These are phyloP conservation scores for Nidula niveotomentosa DNA, from an alignment of 1,284 basidiomycete genomes.

Conservation along the genomic window DNA sequence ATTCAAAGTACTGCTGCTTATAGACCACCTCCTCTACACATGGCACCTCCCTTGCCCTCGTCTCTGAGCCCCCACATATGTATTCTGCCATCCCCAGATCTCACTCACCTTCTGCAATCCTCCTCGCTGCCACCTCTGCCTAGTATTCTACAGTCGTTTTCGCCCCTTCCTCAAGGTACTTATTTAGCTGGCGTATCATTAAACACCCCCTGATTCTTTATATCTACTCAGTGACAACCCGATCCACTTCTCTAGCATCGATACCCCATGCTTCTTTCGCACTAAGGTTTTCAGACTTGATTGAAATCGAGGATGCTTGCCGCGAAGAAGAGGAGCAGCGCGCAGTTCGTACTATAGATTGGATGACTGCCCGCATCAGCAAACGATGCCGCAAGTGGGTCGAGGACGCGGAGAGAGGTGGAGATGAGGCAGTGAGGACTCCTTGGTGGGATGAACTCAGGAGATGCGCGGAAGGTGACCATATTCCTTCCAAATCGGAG, in stretches of 20 bases:
- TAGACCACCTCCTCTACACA: slow-evolving; percentile 14
- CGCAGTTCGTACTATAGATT: slow-evolving; percentile 74
- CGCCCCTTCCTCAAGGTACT: slow-evolving; percentile 76
- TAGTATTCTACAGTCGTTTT: slow-evolving; percentile 77
- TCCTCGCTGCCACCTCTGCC: slow-evolving; percentile 65
- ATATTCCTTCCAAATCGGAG: slow-evolving; percentile 65
- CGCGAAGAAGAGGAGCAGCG: slow-evolving; percentile 76
- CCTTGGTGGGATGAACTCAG: slow-evolving; percentile 86
- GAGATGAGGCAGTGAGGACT: slow-evolving; percentile 43
- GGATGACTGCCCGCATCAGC: slow-evolving; percentile 71
- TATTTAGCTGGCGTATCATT: slow-evolving; percentile 6
- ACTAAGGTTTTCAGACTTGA: slow-evolving; percentile 73
- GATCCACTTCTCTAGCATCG: slow-evolving; percentile 68
- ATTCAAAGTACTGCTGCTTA: neutral
- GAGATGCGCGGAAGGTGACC: slow-evolving; percentile 73
- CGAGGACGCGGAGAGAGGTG: slow-evolving; percentile 47
- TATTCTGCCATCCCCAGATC: slow-evolving; percentile 67
- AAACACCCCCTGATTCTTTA: slow-evolving; percentile 1
- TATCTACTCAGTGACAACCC: slow-evolving; percentile 61
- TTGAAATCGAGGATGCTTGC: slow-evolving; percentile 66
- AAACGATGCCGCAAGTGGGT: slow-evolving; percentile 67
- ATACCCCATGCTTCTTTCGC: slow-evolving; percentile 70
- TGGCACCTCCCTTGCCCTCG: slow-evolving; percentile 54
- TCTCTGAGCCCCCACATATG: slow-evolving; percentile 81
- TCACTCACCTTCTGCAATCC: slow-evolving; percentile 54